Evolutionary conservation across 768 basidiomycete species (phyloP).

Genomic region (Kondoa subrosea): DNA sequence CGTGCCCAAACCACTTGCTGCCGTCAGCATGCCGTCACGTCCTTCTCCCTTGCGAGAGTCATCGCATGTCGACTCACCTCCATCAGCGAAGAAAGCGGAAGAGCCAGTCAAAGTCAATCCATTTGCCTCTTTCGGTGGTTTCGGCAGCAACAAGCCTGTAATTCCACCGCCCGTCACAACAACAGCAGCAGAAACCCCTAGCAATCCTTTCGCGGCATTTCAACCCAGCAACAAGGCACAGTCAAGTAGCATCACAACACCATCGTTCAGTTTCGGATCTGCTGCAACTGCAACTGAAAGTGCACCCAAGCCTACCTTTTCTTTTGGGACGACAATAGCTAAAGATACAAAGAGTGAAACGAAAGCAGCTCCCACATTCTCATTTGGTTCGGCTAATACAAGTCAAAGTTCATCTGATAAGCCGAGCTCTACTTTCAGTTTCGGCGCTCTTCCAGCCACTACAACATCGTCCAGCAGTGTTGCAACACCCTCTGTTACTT

Average conservation of each 20-base stretch:
- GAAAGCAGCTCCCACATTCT: not conserved
- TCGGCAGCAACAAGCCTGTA: not conserved
- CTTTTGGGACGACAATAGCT: not conserved
- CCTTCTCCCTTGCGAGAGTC: not conserved
- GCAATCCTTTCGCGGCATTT: not conserved
- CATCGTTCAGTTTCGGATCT: not conserved
- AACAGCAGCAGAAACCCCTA: not conserved
- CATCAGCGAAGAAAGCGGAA: not conserved
- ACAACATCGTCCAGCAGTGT: not conserved
- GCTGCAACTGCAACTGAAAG: not conserved
- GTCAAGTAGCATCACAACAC: not conserved
- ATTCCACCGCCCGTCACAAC: not conserved
- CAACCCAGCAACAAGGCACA: not conserved
- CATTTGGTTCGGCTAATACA: not conserved
- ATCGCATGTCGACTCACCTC: not conserved
- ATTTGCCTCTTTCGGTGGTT: not conserved
- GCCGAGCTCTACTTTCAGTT: not conserved
- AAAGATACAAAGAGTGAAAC: not conserved
- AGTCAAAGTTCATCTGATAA: not conserved
- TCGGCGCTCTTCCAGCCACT: not conserved
- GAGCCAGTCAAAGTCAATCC: not conserved
- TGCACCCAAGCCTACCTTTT: not conserved
- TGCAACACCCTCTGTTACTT: not conserved
- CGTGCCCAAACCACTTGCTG: not conserved
- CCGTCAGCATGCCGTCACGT: not conserved